Percentiles rank a stretch among this genome's conserved stretches.
These are phyloP conservation scores for Moesziomyces parantarcticus DNA, from an alignment of 1,284 basidiomycete species.

Conservation along the genomic window DNA sequence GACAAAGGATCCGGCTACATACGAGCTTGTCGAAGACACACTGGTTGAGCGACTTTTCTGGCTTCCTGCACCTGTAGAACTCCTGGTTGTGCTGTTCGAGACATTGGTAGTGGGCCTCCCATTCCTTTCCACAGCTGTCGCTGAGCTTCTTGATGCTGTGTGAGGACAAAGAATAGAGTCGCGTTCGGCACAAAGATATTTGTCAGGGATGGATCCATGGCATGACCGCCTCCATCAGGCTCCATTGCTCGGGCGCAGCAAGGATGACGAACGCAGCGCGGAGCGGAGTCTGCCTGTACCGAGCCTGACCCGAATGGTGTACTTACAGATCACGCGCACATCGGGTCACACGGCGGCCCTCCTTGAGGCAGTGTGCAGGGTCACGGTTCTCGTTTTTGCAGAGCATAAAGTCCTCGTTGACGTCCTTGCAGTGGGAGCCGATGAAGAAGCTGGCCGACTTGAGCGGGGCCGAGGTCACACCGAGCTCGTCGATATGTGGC, in stretches of 20 bases:
- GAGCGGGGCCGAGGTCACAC: conserved; percentile 89
- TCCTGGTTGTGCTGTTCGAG: conserved; percentile 97
- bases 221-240: no score
- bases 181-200: conserved; percentile 3
- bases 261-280: not conserved
- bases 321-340: conserved; percentile 93
- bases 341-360: conserved; percentile 93
- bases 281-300: not conserved
- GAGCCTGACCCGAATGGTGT: not conserved
- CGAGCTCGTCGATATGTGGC: conserved; percentile 90
- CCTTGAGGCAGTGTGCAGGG: conserved; percentile 92
- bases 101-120: conserved; percentile 94
- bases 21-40: conserved; percentile 95
- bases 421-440: conserved; percentile 93
- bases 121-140: conserved; percentile 88
- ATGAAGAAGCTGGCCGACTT: conserved; percentile 98
- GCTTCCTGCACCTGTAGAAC: conserved; percentile 89
- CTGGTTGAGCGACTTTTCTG: conserved; percentile 87
- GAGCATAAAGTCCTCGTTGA: conserved; percentile 99
- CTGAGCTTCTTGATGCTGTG: conserved; percentile 89
- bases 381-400: conserved; percentile 93
- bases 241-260: not conserved
- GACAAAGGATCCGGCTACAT: conserved; percentile 21
- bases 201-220: not conserved
- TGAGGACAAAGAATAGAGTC: not conserved